A percentile compares a stretch with the other conserved stretches of the same genome.
Conservation (phyloP, 176 grass and related monocot species). For the Urochloa ruziziensis region DNA sequence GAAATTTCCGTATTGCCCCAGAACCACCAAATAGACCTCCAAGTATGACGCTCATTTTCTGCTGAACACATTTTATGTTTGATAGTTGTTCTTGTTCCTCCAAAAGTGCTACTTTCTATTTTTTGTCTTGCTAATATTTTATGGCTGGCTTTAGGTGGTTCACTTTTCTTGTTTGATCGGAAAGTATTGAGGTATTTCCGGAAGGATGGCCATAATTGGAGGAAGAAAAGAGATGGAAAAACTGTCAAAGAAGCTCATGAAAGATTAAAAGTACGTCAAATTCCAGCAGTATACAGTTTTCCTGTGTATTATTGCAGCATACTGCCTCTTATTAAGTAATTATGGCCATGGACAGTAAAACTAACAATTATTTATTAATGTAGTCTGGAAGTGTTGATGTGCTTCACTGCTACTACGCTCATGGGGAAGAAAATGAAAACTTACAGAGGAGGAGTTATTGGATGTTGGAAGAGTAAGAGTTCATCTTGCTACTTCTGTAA, state of each 20-base stretch:
- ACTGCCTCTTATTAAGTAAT: not conserved
- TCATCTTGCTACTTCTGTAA: slow-evolving; percentile 10
- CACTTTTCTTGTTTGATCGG: slow-evolving; percentile 96
- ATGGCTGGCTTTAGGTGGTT: slow-evolving; percentile 70
- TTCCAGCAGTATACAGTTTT: not conserved
- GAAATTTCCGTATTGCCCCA: slow-evolving; percentile 70
- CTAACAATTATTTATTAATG: slow-evolving; percentile 28
- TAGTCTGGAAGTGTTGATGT: slow-evolving; percentile 94
- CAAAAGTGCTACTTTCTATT: not conserved
- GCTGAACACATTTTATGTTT: not conserved
- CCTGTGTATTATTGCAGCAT: not conserved
- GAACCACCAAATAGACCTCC: slow-evolving; percentile 85
- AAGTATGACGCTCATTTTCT: slow-evolving; percentile 57
- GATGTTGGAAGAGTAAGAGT: slow-evolving; percentile 95
- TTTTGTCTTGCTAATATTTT: slow-evolving; percentile 4
- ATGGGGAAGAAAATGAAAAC: slow-evolving; percentile 89
- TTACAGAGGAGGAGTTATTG: slow-evolving; percentile 97
- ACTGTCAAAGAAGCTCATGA: slow-evolving; percentile 97
- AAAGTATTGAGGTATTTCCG: slow-evolving; percentile 94
- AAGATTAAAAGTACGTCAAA: slow-evolving; percentile 76
- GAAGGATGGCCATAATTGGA: slow-evolving; percentile 96
- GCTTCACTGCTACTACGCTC: slow-evolving; percentile 97
- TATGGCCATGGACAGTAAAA: not conserved
- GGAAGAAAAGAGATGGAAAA: slow-evolving; percentile 93
- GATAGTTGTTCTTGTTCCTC: slow-evolving; percentile 10